Evolutionary conservation across 495 filamentous ascomycete genomes (phyloP), one percentile per base, ranked within the genome.

Genomic region (Lineolata rhizophorae): DNA sequence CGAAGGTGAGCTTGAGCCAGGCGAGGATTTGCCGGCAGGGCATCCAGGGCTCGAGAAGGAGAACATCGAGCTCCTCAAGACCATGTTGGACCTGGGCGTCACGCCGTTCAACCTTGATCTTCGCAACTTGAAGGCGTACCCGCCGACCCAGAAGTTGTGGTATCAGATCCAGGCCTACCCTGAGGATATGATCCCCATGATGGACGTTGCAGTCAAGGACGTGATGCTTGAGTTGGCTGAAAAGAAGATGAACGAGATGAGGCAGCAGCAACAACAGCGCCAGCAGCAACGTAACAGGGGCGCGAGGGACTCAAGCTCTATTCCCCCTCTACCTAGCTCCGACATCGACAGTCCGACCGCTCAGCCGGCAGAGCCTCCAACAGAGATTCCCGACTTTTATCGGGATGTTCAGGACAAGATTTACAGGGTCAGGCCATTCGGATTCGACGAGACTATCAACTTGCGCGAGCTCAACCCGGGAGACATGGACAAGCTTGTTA

Each of bases 141-240:
- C 90, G 2, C 67, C 80, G 5, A 94, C 87, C 0, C 55, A 73
- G 38, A 93, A 94, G 52, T 59, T 99, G 32, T 99, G 83, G 79
- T 80, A 93, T 50, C 90, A 95, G 47, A 60, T 82, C 29, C 80
- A 83, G 40, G 71, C 73, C 15, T 95, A 94, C 44, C 87, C 87
- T 0, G 78, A 79, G 42, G 87, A 99, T 60, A 83, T 95, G 34
- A 74, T 99, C 35, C 84, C 84, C 1, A 60, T 99, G 29, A 91
- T 99, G 78, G 90, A 99, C 60, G 79, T 85, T 45, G 65, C 66
- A 14, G 67, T 95, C 31, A 90, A 92, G 48, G 84, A 99, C 54
- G 62, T 76, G 13, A 90, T 95, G 74, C 68, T 92, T 27, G 82
- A 92, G 44, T 59, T 93, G 34, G 76, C 90, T 4, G 64, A 75